phyloP scores from a whole-genome alignment of 163 green algal genomes.

The Scenedesmus sp. region DNA sequence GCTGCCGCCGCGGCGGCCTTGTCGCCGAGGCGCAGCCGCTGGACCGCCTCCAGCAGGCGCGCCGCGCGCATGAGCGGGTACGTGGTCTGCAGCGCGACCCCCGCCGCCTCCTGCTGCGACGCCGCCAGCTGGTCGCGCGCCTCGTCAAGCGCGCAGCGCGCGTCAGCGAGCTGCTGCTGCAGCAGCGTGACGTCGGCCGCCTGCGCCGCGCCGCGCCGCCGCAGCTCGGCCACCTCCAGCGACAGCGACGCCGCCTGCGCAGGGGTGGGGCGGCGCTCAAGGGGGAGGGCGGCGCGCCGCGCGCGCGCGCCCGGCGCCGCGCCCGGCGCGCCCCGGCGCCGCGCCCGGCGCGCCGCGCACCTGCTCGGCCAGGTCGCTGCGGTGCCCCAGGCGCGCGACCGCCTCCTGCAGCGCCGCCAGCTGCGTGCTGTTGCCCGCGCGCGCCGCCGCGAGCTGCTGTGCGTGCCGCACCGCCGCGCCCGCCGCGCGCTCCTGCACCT shows the following conservation, averaged over 20 bases:
- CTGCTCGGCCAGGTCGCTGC: slow-evolving; percentile 27
- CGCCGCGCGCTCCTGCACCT: slow-evolving; percentile 6
- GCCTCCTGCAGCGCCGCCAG: slow-evolving; percentile 22
- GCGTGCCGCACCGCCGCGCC: slow-evolving; percentile 18
- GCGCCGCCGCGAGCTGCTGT: slow-evolving; percentile 32
- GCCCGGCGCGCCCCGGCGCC: too few relatives aligned
- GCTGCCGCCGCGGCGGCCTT: background rate
- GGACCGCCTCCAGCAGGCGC: slow-evolving; percentile 21
- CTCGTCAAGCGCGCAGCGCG: slow-evolving; percentile 1
- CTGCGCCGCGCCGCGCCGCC: background rate
- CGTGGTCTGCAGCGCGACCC: slow-evolving; percentile 8
- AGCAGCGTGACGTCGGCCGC: background rate
- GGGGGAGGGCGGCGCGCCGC: background rate
- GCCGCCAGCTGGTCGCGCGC: background rate
- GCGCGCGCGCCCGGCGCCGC: too few relatives aligned
- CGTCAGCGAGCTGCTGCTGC: slow-evolving; percentile 26
- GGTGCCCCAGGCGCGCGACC: slow-evolving; percentile 11
- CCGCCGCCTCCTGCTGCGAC: slow-evolving; percentile 9
- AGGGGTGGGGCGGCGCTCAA: too few relatives aligned
- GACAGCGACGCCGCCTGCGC: slow-evolving; percentile 24
- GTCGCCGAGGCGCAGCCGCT: background rate
- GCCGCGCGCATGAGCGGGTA: slow-evolving; percentile 38
- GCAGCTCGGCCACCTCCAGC: slow-evolving; percentile 10
- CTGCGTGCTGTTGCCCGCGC: background rate
- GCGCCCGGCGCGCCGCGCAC: too few relatives aligned